A percentile compares a stretch with the other conserved stretches of the same genome.
phyloP scores from a whole-genome alignment of 192 early-diverging fungal species.

The Coemansia sp. region DNA sequence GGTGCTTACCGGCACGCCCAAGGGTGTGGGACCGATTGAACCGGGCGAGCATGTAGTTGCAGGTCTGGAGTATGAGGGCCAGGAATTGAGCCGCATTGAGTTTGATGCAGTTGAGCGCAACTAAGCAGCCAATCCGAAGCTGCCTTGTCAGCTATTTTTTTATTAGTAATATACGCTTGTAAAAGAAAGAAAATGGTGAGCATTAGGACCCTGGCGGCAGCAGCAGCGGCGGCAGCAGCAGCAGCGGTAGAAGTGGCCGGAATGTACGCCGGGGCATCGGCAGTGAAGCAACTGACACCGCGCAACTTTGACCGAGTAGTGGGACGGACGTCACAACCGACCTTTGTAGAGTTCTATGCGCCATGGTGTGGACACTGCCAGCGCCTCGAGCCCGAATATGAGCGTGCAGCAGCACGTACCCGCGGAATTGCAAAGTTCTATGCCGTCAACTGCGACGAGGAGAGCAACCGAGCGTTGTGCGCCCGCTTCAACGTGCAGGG shows the following conservation, averaged over 20 bases:
- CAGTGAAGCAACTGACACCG: conserved; percentile 58
- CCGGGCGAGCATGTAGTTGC: conserved; percentile 78
- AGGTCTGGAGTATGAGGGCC: conserved; percentile 57
- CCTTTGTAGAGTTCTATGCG: conserved; percentile 91
- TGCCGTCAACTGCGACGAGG: conserved; percentile 90
- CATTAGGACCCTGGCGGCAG: conserved; percentile 2
- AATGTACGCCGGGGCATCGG: conserved; percentile 56
- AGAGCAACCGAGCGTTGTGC: conserved; percentile 74
- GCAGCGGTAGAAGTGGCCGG: conserved; percentile 25
- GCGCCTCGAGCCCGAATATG: conserved; percentile 81
- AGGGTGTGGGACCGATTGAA: conserved; percentile 79
- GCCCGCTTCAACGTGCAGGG: conserved; percentile 77
- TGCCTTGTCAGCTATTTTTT: not conserved
- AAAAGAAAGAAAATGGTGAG: not conserved
- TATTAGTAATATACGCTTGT: too few species aligned
- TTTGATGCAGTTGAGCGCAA: conserved; percentile 34
- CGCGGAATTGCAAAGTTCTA: conserved; percentile 81
- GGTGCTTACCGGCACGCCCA: conserved; percentile 87
- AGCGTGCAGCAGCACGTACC: conserved; percentile 81
- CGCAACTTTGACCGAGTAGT: conserved; percentile 65
- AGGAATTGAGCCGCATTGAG: conserved; percentile 43
- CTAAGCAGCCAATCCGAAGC: conserved; percentile 1
- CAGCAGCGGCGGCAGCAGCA: conserved; percentile 11
- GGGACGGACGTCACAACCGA: conserved; percentile 65
- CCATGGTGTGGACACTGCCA: conserved; percentile 98